Percentiles rank a stretch among this genome's conserved stretches.
Conservation (phyloP, 2,329 filamentous ascomycete genomes). For the Colletotrichum sp. region DNA sequence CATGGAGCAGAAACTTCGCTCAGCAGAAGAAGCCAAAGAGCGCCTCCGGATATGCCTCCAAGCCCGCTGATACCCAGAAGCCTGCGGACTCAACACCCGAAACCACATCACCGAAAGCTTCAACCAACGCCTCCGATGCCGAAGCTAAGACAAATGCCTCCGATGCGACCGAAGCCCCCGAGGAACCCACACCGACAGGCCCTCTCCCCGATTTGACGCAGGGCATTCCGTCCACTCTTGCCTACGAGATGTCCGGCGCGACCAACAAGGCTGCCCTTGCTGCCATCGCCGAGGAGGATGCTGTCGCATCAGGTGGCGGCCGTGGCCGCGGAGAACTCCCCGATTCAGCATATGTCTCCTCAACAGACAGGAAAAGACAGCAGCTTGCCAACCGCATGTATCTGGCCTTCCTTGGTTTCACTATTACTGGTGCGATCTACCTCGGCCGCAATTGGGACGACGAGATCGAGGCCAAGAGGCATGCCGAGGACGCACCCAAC, state of each 20-base stretch:
- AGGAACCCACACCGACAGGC: slow-evolving; percentile 38
- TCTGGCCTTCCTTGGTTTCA: slow-evolving; percentile 59
- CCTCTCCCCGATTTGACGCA: slow-evolving; percentile 91
- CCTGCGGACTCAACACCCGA: not conserved
- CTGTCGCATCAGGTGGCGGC: slow-evolving; percentile 51
- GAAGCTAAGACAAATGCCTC: not conserved
- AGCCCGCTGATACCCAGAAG: slow-evolving; percentile 8
- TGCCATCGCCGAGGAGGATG: slow-evolving; percentile 28
- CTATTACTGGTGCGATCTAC: slow-evolving; percentile 69
- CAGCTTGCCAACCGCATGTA: slow-evolving; percentile 80
- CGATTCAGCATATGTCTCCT: slow-evolving; percentile 86
- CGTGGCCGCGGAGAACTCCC: slow-evolving; percentile 70
- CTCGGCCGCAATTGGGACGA: slow-evolving; percentile 91
- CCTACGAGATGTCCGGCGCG: slow-evolving; percentile 67
- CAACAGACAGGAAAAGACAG: slow-evolving; percentile 81
- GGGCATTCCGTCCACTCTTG: slow-evolving; percentile 90
- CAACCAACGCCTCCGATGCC: slow-evolving; percentile 1
- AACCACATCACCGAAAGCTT: not conserved
- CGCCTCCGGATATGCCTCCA: not conserved
- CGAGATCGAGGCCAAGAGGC: slow-evolving; percentile 71
- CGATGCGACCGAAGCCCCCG: slow-evolving; percentile 14
- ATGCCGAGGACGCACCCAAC: slow-evolving; percentile 72
- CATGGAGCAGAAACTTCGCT: slow-evolving; percentile 20
- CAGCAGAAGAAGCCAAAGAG: slow-evolving; percentile 12
- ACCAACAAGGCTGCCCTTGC: slow-evolving; percentile 28